Conservation (phyloP, 192 early-diverging fungal genomes). For the Entomortierella beljakovae region DNA sequence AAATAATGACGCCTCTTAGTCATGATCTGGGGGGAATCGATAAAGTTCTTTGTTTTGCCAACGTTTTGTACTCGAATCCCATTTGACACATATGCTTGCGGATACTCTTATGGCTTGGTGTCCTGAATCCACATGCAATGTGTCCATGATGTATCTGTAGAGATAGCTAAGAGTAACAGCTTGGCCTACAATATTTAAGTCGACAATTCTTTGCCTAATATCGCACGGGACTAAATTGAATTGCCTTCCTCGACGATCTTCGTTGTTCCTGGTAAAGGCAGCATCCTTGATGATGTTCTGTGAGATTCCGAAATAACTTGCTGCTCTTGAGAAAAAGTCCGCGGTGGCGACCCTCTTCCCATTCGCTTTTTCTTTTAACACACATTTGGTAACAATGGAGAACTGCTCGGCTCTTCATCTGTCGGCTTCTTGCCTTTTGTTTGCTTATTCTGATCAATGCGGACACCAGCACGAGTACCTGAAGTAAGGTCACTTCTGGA, state of each 20-base stretch:
- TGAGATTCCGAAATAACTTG: conserved; percentile 8
- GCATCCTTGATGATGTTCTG: conserved; percentile 7
- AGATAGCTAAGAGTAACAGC: conserved; percentile 5
- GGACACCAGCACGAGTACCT: too few species aligned
- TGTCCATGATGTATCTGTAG: too few species aligned
- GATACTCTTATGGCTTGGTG: conserved; percentile 2
- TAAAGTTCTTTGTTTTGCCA: conserved; percentile 16
- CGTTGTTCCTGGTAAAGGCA: background rate
- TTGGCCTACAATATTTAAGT: background rate
- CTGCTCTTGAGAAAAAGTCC: conserved; percentile 11
- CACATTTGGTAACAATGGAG: conserved; percentile 12
- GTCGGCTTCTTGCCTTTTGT: conserved; percentile 14
- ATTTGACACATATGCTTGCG: conserved; percentile 9
- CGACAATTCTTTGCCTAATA: background rate
- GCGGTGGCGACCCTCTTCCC: background rate
- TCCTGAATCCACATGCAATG: too few species aligned
- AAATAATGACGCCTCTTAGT: conserved; percentile 1
- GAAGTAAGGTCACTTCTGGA: too few species aligned
- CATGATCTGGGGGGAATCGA: conserved; percentile 8
- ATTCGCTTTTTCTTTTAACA: background rate
- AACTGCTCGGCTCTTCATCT: conserved; percentile 6
- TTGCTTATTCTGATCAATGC: conserved; percentile 5
- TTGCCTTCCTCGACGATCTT: conserved; percentile 4
- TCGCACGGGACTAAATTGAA: background rate
- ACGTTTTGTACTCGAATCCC: conserved; percentile 7